Conservation (phyloP, 2,329 filamentous ascomycete genomes). For the Rhynchosporium graminicola region DNA sequence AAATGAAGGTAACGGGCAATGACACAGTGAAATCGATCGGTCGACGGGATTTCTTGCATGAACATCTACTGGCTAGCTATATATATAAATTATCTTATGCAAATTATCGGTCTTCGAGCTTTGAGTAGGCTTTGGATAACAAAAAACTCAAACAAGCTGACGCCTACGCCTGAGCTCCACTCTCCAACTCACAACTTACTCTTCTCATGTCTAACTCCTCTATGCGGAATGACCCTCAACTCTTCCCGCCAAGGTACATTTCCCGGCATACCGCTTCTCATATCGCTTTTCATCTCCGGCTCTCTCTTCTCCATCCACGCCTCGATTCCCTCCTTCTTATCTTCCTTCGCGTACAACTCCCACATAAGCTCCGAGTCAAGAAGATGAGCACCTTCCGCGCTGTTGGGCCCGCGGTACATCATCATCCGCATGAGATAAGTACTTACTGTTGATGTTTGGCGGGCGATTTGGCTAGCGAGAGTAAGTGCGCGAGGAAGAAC, state of each 20-base stretch:
- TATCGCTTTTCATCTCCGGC: constrained; percentile 54
- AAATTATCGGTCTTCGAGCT: too few species aligned
- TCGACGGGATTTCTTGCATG: too few species aligned
- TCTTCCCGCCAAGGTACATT: constrained; percentile 60
- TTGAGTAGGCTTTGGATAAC: too few species aligned
- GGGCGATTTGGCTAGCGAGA: constrained; percentile 64
- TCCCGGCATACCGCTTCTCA: constrained; percentile 53
- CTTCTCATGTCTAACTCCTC: neutral
- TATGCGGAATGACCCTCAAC: neutral
- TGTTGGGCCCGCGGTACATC: constrained; percentile 59
- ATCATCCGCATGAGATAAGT: constrained; percentile 68
- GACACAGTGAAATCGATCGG: too few species aligned
- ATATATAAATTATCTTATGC: too few species aligned
- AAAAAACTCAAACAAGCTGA: too few species aligned
- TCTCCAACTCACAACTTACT: neutral
- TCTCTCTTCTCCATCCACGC: constrained; percentile 61
- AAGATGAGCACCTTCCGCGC: constrained; percentile 67
- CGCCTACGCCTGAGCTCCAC: neutral
- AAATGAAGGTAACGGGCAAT: too few species aligned
- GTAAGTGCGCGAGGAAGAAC: constrained; percentile 65
- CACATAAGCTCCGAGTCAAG: constrained; percentile 64
- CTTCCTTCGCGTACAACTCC: constrained; percentile 54
- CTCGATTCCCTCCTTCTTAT: constrained; percentile 58
- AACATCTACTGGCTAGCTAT: too few species aligned
- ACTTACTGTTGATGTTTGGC: constrained; percentile 63